phyloP scores from a whole-genome alignment of 139 green algal species.

The Chlorella ohadii region DNA sequence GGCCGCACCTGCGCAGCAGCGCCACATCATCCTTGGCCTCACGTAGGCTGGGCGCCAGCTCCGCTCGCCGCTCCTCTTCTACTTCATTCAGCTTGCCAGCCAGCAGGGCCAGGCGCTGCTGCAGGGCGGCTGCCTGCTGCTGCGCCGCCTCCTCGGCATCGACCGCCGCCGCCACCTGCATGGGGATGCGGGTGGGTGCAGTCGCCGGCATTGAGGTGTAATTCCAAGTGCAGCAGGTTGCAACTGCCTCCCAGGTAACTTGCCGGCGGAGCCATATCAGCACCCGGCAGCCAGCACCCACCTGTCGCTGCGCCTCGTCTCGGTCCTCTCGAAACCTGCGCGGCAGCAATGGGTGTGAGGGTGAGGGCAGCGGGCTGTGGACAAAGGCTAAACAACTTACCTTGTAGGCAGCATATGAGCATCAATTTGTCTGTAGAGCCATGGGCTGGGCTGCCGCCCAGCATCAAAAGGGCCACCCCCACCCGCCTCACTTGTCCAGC shows the following conservation, averaged over 20 bases:
- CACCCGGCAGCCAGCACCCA: too few species aligned
- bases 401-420: too few species aligned
- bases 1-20: background rate
- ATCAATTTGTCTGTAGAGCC: too few species aligned
- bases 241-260: too few species aligned
- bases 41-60: constrained; percentile 38
- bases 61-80: constrained; percentile 32
- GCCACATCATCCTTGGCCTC: constrained; percentile 28
- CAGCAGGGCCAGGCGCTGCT: constrained; percentile 4
- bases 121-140: background rate
- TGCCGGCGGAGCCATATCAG: too few species aligned
- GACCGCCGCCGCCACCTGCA: background rate
- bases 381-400: too few species aligned
- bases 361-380: too few species aligned
- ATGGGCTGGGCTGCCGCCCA: too few species aligned
- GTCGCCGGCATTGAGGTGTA: too few species aligned
- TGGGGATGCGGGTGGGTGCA: background rate
- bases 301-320: background rate
- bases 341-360: too few species aligned
- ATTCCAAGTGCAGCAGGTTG: too few species aligned
- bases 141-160: constrained; percentile 16
- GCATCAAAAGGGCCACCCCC: too few species aligned
- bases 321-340: constrained; percentile 9
- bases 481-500: constrained; percentile 1
- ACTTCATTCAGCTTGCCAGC: background rate